These are phyloP conservation scores for Phyllosticta ampelicida DNA, from an alignment of 2,329 filamentous ascomycete genomes.

Conservation along the genomic window DNA sequence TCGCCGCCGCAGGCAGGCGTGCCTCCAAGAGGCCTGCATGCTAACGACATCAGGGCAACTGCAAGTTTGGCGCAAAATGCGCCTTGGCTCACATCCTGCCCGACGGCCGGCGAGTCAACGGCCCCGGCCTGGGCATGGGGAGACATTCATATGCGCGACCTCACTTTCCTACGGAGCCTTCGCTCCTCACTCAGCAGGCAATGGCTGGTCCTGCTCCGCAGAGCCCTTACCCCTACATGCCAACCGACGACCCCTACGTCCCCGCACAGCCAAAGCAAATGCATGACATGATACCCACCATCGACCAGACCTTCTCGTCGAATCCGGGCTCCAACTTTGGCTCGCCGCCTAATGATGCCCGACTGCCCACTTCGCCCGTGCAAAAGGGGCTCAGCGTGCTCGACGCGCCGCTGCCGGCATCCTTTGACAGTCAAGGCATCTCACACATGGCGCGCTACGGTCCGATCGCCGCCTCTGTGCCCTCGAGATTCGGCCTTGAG, in stretches of 20 bases:
- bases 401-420: slow-evolving; percentile 84
- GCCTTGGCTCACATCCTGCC: slow-evolving; percentile 92
- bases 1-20: background rate
- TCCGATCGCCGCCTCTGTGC: slow-evolving; percentile 84
- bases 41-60: slow-evolving; percentile 63
- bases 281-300: slow-evolving; percentile 43
- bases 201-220: slow-evolving; percentile 29
- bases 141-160: slow-evolving; percentile 41
- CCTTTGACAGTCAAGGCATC: slow-evolving; percentile 91
- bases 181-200: slow-evolving; percentile 52
- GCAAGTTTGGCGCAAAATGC: slow-evolving; percentile 97
- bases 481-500: slow-evolving; percentile 81
- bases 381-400: slow-evolving; percentile 73
- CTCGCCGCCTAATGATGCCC: slow-evolving; percentile 64
- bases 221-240: slow-evolving; percentile 29
- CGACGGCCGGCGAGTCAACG: slow-evolving; percentile 83
- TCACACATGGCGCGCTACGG: slow-evolving; percentile 84
- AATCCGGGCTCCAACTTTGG: slow-evolving; percentile 59
- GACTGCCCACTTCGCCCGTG: slow-evolving; percentile 69
- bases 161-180: slow-evolving; percentile 59
- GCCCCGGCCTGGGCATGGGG: slow-evolving; percentile 54
- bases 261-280: slow-evolving; percentile 20
- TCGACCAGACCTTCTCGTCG: slow-evolving; percentile 49
- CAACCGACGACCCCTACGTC: slow-evolving; percentile 31
- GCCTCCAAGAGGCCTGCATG: background rate